A percentile compares a stretch with the other conserved stretches of the same genome.
phyloP scores from a whole-genome alignment of 2,329 filamentous ascomycete species.

The Verticillium nubilum region DNA sequence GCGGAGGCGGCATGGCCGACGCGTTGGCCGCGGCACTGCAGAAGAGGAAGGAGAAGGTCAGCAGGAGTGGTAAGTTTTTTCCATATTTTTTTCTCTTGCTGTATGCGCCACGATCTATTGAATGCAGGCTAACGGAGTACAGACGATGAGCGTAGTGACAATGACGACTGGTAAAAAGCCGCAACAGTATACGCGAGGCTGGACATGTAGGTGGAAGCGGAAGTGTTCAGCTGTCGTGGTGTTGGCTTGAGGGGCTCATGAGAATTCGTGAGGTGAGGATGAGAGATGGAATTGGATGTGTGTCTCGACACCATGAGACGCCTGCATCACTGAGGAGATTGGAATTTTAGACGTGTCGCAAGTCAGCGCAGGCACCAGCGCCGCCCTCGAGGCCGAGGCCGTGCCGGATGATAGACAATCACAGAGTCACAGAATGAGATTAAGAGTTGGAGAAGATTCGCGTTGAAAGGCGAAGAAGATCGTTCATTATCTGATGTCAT shows the following conservation, averaged over 20 bases:
- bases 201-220: neutral
- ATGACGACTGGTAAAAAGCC: constrained; percentile 61
- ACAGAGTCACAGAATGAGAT: neutral
- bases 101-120: neutral
- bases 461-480: neutral
- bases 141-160: constrained; percentile 71
- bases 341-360: neutral
- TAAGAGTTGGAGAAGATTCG: neutral
- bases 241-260: neutral
- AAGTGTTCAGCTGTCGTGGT: neutral
- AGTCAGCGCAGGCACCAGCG: neutral
- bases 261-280: neutral
- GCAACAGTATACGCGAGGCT: neutral
- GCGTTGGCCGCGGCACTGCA: constrained; percentile 73
- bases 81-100: constrained; percentile 4
- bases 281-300: neutral
- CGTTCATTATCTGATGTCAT: neutral
- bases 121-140: constrained; percentile 16
- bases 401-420: neutral
- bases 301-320: neutral
- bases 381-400: neutral
- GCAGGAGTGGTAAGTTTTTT: constrained; percentile 76
- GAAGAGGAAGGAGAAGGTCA: constrained; percentile 89
- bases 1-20: constrained; percentile 68
- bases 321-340: neutral